phyloP scores from a whole-genome alignment of 495 filamentous ascomycete genomes.

The Filosporella fistucella region DNA sequence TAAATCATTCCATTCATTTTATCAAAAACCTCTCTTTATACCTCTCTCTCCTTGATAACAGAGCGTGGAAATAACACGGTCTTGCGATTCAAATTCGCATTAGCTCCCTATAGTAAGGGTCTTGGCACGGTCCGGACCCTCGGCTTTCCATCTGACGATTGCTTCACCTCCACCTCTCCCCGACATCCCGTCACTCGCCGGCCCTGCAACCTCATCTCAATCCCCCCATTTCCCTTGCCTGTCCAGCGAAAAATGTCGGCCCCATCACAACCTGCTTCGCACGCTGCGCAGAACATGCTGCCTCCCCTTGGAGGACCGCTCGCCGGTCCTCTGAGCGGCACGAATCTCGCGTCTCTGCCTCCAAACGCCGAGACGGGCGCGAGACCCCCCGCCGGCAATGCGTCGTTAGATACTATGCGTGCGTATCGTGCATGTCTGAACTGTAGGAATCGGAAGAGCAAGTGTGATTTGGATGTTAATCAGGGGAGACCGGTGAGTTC shows the following conservation, averaged over 20 bases:
- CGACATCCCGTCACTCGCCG: not conserved
- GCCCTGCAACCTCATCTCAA: not conserved
- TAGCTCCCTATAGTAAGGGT: no score
- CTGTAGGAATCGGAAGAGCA: slow-evolving; percentile 58
- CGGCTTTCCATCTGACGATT: no score
- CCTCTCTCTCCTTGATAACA: no score
- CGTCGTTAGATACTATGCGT: slow-evolving; percentile 37
- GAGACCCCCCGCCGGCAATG: slow-evolving; percentile 11
- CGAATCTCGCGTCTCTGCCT: no score
- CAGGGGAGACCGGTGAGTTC: slow-evolving; percentile 20
- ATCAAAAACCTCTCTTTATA: no score
- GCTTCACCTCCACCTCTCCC: not conserved
- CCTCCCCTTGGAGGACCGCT: slow-evolving; percentile 7
- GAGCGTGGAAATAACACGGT: no score
- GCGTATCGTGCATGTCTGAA: slow-evolving; percentile 59
- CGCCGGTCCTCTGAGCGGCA: no score
- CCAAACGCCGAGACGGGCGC: not conserved
- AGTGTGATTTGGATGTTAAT: slow-evolving; percentile 55
- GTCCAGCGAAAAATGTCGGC: slow-evolving; percentile 1
- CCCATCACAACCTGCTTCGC: no score
- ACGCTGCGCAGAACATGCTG: slow-evolving; percentile 10
- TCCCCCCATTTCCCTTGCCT: not conserved
- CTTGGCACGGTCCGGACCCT: no score
- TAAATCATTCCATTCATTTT: no score
- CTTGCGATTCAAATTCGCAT: no score